Evolutionary conservation across 345 rosid genomes (phyloP), one percentile per base, ranked within the genome.

Genomic region (Pistacia integerrima): DNA sequence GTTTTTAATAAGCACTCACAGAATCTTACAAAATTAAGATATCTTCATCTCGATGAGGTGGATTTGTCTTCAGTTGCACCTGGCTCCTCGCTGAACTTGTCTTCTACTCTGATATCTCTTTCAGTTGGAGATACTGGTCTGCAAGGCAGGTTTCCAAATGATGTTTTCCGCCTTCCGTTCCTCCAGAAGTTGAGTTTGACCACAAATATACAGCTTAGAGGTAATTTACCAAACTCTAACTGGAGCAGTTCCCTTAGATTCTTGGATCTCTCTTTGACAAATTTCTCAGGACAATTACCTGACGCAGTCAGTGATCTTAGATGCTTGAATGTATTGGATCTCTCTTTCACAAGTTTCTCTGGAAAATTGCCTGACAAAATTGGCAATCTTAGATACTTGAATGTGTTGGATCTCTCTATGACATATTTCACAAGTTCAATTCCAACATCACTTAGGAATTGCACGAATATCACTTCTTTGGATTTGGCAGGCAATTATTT

Each of bases 71-170:
- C 63, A 0, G 44, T 58, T 28, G 8, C 2, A n/a, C 46, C 68
- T 16, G 4, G n/a, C 62, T 71, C 75, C n/a, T 65, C 73, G 11
- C 4, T 57, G 44, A 81, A 76, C 46, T 3, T 76, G 8, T 73
- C 79, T 36, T 46, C 69, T 36, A 61, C 83, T 33, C 1, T 81
- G 33, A 17, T 25, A 9, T 3, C 10, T 30, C 72, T 85, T 8
- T 11, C 49, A 52, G 76, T 82, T 5, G 0, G 0, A 0, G 0
- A 1, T 1, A 69, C 71, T 33, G 0, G 0, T 2, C 28, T 79
- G 28, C 25, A 3, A n/a, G 79, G 81, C 1, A 49, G 46, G 0
- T 69, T 84, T 11, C 82, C 83, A 11, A 38, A 16, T 8, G 61
- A 55, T 10, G 33, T 79, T 36, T 77, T 74, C 20, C 70, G 4